These are phyloP conservation scores for Populus alba DNA, from an alignment of 345 rosid species.

Conservation along the genomic window DNA sequence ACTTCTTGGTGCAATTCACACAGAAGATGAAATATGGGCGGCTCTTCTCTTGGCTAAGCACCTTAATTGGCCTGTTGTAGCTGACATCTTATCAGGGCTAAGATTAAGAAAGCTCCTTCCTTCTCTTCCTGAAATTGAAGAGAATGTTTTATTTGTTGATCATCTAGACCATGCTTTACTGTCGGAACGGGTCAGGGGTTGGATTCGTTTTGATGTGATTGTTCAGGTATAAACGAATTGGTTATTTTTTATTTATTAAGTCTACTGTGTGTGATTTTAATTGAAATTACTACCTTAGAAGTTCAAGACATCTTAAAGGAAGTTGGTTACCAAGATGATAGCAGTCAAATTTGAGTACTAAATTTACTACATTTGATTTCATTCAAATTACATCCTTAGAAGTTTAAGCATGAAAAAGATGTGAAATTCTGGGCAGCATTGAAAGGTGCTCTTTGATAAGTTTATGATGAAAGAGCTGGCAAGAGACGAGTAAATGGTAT, in stretches of 20 bases:
- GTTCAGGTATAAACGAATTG: constrained; percentile 60
- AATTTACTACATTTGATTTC: neutral
- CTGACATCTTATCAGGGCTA: constrained; percentile 85
- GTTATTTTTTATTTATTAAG: neutral
- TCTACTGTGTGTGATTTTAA: constrained; percentile 8
- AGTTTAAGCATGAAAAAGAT: neutral
- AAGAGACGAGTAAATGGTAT: neutral
- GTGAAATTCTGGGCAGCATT: neutral
- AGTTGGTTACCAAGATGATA: neutral
- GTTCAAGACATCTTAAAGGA: constrained; percentile 1
- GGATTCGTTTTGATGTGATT: constrained; percentile 61
- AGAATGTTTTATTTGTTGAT: constrained; percentile 56
- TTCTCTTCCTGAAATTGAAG: constrained; percentile 44
- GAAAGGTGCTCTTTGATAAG: neutral
- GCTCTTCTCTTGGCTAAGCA: constrained; percentile 76
- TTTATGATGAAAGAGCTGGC: neutral
- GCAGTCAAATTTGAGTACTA: neutral
- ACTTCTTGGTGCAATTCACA: constrained; percentile 60
- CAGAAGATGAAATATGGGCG: constrained; percentile 93
- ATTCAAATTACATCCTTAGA: too few species aligned
- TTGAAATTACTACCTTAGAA: neutral
- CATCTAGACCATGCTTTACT: constrained; percentile 85
- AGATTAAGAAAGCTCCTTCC: constrained; percentile 68
- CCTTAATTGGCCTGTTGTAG: constrained; percentile 85
- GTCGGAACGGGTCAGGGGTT: constrained; percentile 57